phyloP scores from a whole-genome alignment of 371 early-diverging fungal species.

The Rhizopus delemar region DNA sequence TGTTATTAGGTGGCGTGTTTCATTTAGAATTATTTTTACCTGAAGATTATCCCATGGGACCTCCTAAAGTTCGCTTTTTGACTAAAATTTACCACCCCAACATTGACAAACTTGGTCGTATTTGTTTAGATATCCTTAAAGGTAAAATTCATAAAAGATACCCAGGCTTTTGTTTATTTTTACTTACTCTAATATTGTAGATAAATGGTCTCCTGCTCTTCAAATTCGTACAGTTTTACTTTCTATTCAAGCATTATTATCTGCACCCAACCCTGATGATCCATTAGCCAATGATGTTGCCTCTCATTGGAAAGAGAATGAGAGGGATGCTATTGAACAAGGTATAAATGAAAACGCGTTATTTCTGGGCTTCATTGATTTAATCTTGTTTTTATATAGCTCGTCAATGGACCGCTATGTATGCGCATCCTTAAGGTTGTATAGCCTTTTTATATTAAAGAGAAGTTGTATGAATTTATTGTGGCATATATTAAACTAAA shows the following conservation, averaged over 20 bases:
- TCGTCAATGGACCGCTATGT: constrained; percentile 33
- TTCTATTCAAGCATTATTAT: constrained; percentile 97
- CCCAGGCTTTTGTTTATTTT: too few species aligned
- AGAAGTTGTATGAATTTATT: too few species aligned
- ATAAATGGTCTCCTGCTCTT: constrained; percentile 98
- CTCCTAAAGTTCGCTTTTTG: constrained; percentile 98
- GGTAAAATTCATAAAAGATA: constrained; percentile 48
- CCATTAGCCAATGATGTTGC: constrained; percentile 98
- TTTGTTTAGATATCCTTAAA: constrained; percentile 98
- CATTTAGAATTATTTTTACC: constrained; percentile 95
- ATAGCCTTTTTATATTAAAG: too few species aligned
- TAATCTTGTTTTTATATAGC: constrained; percentile 14
- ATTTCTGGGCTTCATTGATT: neutral
- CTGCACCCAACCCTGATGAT: constrained; percentile 98
- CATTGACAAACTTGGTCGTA: constrained; percentile 98
- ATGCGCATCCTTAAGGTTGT: constrained; percentile 24
- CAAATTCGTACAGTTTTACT: constrained; percentile 97
- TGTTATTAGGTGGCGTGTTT: constrained; percentile 85
- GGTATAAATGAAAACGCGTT: constrained; percentile 48
- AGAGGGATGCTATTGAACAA: constrained; percentile 87
- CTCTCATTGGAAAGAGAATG: constrained; percentile 98
- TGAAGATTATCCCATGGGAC: constrained; percentile 98
- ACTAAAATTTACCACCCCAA: constrained; percentile 99
- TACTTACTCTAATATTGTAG: constrained; percentile 44
- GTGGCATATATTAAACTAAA: too few species aligned